A percentile compares a stretch with the other conserved stretches of the same genome.
phyloP scores from a whole-genome alignment of 129 eudicot species.

The Pittosporum tobira region DNA sequence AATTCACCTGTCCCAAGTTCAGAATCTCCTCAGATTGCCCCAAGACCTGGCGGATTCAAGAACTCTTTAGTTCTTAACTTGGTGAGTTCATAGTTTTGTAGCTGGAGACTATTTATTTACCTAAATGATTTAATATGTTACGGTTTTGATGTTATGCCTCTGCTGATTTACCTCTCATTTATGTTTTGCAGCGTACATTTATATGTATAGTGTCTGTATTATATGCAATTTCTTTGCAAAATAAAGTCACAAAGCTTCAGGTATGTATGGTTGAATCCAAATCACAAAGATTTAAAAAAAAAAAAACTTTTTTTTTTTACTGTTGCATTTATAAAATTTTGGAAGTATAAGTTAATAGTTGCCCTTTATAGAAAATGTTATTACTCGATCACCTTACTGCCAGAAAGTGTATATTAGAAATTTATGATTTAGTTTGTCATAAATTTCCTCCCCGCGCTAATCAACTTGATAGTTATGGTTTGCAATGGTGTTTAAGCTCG shows the following conservation, averaged over 20 bases:
- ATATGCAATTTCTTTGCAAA: slow-evolving; percentile 45
- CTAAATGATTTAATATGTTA: not conserved
- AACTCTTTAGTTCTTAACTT: slow-evolving; percentile 30
- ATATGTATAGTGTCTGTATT: slow-evolving; percentile 32
- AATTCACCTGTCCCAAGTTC: slow-evolving; percentile 25
- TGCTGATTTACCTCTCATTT: slow-evolving; percentile 12
- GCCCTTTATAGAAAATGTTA: too few species aligned
- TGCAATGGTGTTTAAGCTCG: not conserved
- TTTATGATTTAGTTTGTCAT: not conserved
- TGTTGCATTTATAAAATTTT: too few species aligned
- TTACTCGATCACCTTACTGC: not conserved
- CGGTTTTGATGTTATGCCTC: slow-evolving; percentile 6
- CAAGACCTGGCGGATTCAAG: slow-evolving; percentile 16
- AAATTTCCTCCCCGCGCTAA: not conserved
- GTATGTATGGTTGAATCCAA: slow-evolving; percentile 25
- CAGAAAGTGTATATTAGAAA: too few species aligned
- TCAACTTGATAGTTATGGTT: not conserved
- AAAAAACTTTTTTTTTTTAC: too few species aligned
- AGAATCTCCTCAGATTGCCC: slow-evolving; percentile 11
- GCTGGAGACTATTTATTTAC: not conserved
- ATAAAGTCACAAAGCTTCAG: slow-evolving; percentile 64
- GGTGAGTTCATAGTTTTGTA: slow-evolving; percentile 24
- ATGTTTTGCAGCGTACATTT: slow-evolving; percentile 45
- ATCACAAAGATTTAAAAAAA: not conserved
- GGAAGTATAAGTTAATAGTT: too few species aligned